Conservation (phyloP, 768 basidiomycete species). For the Daedalea quercina region DNA sequence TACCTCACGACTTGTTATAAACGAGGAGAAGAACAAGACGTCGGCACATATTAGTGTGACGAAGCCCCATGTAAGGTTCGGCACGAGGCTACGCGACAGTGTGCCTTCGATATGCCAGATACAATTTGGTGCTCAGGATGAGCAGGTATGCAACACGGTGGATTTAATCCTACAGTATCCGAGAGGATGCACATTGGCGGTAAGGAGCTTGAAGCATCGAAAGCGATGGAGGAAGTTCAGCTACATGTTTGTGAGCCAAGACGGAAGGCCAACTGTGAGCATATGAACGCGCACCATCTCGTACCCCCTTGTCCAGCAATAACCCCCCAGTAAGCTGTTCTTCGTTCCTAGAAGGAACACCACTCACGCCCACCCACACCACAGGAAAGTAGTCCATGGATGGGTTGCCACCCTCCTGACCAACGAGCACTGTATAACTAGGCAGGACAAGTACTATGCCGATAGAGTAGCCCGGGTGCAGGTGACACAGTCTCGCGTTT, state of each 20-base stretch:
- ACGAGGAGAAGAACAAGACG: slow-evolving; percentile 27
- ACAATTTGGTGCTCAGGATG: slow-evolving; percentile 34
- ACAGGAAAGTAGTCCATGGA: slow-evolving; percentile 42
- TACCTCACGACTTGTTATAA: slow-evolving; percentile 23
- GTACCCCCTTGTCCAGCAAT: slow-evolving; percentile 58
- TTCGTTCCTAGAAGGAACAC: slow-evolving; percentile 60
- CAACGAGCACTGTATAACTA: slow-evolving; percentile 21
- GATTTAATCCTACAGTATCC: slow-evolving; percentile 27
- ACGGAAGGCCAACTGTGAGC: background rate
- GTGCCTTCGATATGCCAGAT: slow-evolving; percentile 32
- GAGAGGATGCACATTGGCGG: slow-evolving; percentile 35
- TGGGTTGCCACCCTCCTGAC: slow-evolving; percentile 42
- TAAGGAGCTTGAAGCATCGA: slow-evolving; percentile 35
- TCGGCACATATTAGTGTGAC: slow-evolving; percentile 21
- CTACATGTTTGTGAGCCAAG: background rate
- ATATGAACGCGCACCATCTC: slow-evolving; percentile 42
- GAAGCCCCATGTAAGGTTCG: slow-evolving; percentile 2
- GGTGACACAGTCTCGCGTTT: background rate
- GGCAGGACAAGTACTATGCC: background rate
- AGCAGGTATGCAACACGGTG: background rate
- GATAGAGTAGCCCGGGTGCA: background rate
- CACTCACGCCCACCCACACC: slow-evolving; percentile 52
- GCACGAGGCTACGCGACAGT: slow-evolving; percentile 1
- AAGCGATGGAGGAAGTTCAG: slow-evolving; percentile 45
- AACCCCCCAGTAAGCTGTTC: slow-evolving; percentile 56